phyloP scores from a whole-genome alignment of 139 green algal species.

The Tetraselmis chui region DNA sequence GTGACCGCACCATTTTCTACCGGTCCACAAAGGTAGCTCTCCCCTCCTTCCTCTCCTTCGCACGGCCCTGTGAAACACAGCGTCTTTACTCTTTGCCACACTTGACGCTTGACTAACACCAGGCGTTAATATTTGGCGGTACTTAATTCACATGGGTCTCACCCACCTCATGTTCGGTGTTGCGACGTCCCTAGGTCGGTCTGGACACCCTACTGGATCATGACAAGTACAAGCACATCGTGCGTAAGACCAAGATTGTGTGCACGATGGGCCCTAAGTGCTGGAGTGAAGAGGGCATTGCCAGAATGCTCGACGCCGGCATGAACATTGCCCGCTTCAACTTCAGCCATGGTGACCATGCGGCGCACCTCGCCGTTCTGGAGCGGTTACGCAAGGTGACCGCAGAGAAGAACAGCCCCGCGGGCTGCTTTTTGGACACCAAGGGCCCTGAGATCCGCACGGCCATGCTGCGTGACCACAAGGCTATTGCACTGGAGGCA shows the following conservation, averaged over 20 bases:
- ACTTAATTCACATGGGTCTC: too few species aligned
- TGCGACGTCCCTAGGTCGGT: too few species aligned
- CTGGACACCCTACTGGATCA: conserved; percentile 47
- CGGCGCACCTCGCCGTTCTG: conserved; percentile 49
- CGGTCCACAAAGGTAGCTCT: conserved; percentile 2
- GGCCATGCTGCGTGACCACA: conserved; percentile 43
- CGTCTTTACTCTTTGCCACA: too few species aligned
- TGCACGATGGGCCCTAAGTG: conserved; percentile 59
- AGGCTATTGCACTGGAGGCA: conserved; percentile 40
- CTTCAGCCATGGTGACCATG: conserved; percentile 65
- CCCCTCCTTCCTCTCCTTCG: too few species aligned
- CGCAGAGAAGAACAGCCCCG: neutral
- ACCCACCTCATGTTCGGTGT: too few species aligned
- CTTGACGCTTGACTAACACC: too few species aligned
- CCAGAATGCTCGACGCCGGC: conserved; percentile 57
- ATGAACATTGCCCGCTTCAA: conserved; percentile 63
- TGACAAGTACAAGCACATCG: conserved; percentile 28
- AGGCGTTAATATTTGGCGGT: too few species aligned
- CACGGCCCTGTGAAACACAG: too few species aligned
- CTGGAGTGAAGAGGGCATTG: conserved; percentile 40
- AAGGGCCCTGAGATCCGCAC: conserved; percentile 64
- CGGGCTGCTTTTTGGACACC: conserved; percentile 47
- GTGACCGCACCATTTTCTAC: conserved; percentile 22
- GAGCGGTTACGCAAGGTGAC: conserved; percentile 47
- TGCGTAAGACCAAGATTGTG: conserved; percentile 48